Base-by-base conservation (phyloP, 2,329 filamentous ascomycete genomes). In the Aspergillus terreus region DNA sequence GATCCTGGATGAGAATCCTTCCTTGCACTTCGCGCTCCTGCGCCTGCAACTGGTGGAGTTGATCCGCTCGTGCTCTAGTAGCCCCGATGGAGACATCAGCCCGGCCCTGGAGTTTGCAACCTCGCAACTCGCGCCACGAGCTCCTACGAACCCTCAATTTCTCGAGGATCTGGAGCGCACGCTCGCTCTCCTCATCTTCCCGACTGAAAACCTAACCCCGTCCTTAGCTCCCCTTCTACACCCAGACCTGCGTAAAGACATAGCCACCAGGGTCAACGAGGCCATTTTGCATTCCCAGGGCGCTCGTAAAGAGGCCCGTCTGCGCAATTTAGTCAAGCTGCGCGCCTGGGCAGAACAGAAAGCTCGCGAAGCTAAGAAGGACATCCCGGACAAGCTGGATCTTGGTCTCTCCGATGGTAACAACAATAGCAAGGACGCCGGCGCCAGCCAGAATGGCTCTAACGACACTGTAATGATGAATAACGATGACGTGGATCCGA, bases 31-130 rank as follows among this genome's bases (percentile, higher is more conserved):
- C 71, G 84, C 90, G 1, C 78, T 99, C 4, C 78, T 99, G 44
- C 87, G 92, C 33, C 80, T 99, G 36, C 94, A 99, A 69, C 81
- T 99, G 5, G 88, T 99, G 50, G 94, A 99, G 74, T 80, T 97
- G 48, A 99, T 99, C 62, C 85, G 91, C 46, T 78, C 77, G 38
- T 91, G 88, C 71, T 89, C 83, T 50, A 77, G 81, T 10, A 78
- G 78, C 36, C 78, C 82, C 2, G 79, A 83, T 49, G 83, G 84
- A 27, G 89, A 96, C 61, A 91, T 96, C 49, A 83, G 77, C 7
- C 84, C 87, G 6, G 94, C 91, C 1, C 74, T 99, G 47, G 84
- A 86, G 52, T 99, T 99, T 72, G 94, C 94, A 1, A 91, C 88
- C 1, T 83, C 86, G 33, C 87, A 96, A 62, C 82, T 99, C 12